A percentile compares a stretch with the other conserved stretches of the same genome.
phyloP scores from a whole-genome alignment of 495 filamentous ascomycete genomes.

The Penicillium soppii region DNA sequence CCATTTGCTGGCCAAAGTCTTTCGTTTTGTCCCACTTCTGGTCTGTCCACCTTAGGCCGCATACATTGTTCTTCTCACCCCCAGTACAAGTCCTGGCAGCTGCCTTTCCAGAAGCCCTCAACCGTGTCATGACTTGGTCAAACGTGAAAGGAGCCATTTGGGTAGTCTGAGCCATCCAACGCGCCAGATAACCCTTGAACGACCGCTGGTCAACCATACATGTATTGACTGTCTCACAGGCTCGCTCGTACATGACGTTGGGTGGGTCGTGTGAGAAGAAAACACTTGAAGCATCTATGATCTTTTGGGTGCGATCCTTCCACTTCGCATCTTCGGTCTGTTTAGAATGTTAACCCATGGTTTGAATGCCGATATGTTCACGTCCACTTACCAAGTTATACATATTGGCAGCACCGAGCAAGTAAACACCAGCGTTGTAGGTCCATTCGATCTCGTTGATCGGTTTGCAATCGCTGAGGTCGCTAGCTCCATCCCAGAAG shows the following conservation, averaged over 20 bases:
- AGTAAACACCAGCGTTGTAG: constrained; percentile 36
- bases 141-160: constrained; percentile 69
- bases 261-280: constrained; percentile 47
- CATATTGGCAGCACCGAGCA: constrained; percentile 42
- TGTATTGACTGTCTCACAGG: constrained; percentile 54
- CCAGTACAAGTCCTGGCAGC: constrained; percentile 71
- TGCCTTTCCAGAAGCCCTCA: constrained; percentile 63
- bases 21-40: constrained; percentile 51
- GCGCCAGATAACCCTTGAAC: constrained; percentile 83
- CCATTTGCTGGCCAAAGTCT: constrained; percentile 74
- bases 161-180: constrained; percentile 73
- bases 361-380: no score
- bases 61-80: constrained; percentile 47
- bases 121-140: constrained; percentile 60
- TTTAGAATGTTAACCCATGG: constrained; percentile 2
- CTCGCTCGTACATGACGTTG: constrained; percentile 65
- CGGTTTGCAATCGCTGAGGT: constrained; percentile 39
- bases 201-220: constrained; percentile 77
- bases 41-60: constrained; percentile 65
- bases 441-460: constrained; percentile 40
- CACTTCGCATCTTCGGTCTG: constrained; percentile 47
- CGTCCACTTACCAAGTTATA: constrained; percentile 33
- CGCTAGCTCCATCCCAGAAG: constrained; percentile 65
- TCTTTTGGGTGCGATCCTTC: constrained; percentile 56
- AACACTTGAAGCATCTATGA: constrained; percentile 56